A percentile compares a stretch with the other conserved stretches of the same genome.
Evolutionary conservation across 805 yeast genomes (phyloP).

Genomic region (Candida adriatica): DNA sequence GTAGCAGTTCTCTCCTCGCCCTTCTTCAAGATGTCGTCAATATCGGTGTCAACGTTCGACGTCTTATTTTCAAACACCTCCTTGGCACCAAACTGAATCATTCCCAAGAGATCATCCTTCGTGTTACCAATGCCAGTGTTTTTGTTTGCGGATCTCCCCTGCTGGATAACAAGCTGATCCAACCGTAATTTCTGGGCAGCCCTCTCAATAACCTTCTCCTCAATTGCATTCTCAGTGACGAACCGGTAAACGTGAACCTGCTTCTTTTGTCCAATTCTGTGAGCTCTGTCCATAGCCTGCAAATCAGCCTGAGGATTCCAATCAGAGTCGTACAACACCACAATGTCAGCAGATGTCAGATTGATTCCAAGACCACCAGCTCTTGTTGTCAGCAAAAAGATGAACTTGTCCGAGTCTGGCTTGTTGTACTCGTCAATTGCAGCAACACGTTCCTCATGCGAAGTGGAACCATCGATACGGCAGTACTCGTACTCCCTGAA

Average conservation of each 20-base stretch:
- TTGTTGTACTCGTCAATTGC: slow-evolving; percentile 90
- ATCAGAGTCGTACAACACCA: slow-evolving; percentile 83
- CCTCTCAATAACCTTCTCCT: slow-evolving; percentile 90
- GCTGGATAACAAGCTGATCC: slow-evolving; percentile 94
- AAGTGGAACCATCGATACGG: slow-evolving; percentile 89
- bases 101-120: slow-evolving; percentile 82
- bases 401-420: slow-evolving; percentile 75
- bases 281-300: slow-evolving; percentile 98
- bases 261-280: slow-evolving; percentile 93
- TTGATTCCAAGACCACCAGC: slow-evolving; percentile 97
- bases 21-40: slow-evolving; percentile 70
- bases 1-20: slow-evolving; percentile 80
- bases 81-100: slow-evolving; percentile 97
- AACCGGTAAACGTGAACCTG: slow-evolving; percentile 90
- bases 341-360: slow-evolving; percentile 86
- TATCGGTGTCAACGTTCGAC: slow-evolving; percentile 45
- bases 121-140: slow-evolving; percentile 47
- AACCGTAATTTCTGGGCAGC: slow-evolving; percentile 91
- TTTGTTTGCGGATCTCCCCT: slow-evolving; percentile 58
- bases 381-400: slow-evolving; percentile 83
- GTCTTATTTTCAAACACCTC: slow-evolving; percentile 60
- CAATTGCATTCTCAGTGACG: slow-evolving; percentile 93
- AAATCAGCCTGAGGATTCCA: slow-evolving; percentile 99
- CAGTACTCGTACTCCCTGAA: slow-evolving; percentile 81
- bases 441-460: slow-evolving; percentile 85